Evolutionary conservation across 2,329 filamentous ascomycete species (phyloP).

Genomic region (Periconia sp.): DNA sequence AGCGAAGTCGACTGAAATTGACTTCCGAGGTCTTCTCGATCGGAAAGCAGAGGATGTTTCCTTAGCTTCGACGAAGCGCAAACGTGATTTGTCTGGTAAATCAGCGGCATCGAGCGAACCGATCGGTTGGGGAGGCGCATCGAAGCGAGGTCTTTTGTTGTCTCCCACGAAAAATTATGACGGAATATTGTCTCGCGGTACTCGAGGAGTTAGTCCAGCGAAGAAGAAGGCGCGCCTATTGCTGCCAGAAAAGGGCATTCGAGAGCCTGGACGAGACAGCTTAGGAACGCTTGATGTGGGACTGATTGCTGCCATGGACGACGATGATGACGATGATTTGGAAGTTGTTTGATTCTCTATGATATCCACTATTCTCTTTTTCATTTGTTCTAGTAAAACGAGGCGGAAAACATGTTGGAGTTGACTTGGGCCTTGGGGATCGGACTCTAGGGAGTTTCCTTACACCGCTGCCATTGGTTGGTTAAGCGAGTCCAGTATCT

Average conservation of each 20-base stretch:
- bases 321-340: slow-evolving; percentile 52
- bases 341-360: slow-evolving; percentile 46
- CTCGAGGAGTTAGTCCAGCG: slow-evolving; percentile 39
- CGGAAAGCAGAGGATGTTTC: slow-evolving; percentile 47
- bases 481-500: slow-evolving; percentile 31
- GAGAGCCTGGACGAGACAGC: slow-evolving; percentile 53
- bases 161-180: slow-evolving; percentile 39
- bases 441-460: background rate
- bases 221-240: slow-evolving; percentile 54
- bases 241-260: slow-evolving; percentile 51
- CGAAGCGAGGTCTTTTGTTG: slow-evolving; percentile 43
- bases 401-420: slow-evolving; percentile 1
- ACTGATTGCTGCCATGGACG: slow-evolving; percentile 41
- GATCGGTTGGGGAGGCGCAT: slow-evolving; percentile 53
- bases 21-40: slow-evolving; percentile 47
- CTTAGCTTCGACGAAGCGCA: slow-evolving; percentile 49
- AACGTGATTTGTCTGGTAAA: slow-evolving; percentile 35
- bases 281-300: slow-evolving; percentile 39
- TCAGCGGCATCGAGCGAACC: slow-evolving; percentile 39
- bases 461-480: background rate
- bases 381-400: background rate
- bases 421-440: slow-evolving; percentile 7
- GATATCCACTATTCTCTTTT: slow-evolving; percentile 15
- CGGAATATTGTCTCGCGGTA: slow-evolving; percentile 24
- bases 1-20: slow-evolving; percentile 16